Evolutionary conservation across 805 yeast species (phyloP).

Genomic region (Sugiyamaella chiloensis): DNA sequence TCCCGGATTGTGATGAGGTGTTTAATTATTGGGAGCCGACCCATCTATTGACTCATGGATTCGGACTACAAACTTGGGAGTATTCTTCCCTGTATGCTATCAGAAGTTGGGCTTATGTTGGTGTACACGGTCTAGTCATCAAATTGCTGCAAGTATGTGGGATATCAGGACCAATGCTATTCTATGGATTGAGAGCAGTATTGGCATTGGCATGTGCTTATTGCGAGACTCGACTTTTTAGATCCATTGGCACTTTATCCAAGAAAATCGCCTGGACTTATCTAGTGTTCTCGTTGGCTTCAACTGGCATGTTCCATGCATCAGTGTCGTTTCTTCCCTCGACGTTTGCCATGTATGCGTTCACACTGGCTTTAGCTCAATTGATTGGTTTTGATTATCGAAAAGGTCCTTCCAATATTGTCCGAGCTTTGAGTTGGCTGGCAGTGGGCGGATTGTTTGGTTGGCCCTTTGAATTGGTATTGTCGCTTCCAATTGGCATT

Average conservation of each 20-base stretch:
- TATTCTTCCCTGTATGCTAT: slow-evolving; percentile 88
- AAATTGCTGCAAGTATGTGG: slow-evolving; percentile 22
- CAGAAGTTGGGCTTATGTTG: slow-evolving; percentile 76
- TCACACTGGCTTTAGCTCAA: slow-evolving; percentile 33
- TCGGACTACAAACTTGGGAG: slow-evolving; percentile 96
- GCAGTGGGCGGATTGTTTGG: slow-evolving; percentile 76
- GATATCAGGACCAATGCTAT: slow-evolving; percentile 29
- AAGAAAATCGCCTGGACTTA: slow-evolving; percentile 53
- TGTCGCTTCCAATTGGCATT: slow-evolving; percentile 60
- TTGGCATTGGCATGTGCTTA: slow-evolving; percentile 41
- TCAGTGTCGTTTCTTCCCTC: slow-evolving; percentile 84
- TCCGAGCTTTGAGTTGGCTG: slow-evolving; percentile 37
- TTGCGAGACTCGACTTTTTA: slow-evolving; percentile 54
- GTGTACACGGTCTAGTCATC: slow-evolving; percentile 40
- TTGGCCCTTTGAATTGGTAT: slow-evolving; percentile 81
- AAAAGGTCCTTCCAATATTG: slow-evolving; percentile 8
- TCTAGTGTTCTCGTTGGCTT: slow-evolving; percentile 54
- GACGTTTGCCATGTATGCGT: slow-evolving; percentile 60
- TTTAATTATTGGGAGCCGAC: slow-evolving; percentile 95
- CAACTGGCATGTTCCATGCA: slow-evolving; percentile 88
- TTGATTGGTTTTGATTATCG: slow-evolving; percentile 11
- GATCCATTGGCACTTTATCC: slow-evolving; percentile 40
- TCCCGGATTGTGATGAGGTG: slow-evolving; percentile 89
- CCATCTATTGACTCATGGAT: slow-evolving; percentile 69
- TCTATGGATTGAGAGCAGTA: slow-evolving; percentile 52